phyloP scores from a whole-genome alignment of 129 eudicot species.

The Saposhnikovia divaricata region DNA sequence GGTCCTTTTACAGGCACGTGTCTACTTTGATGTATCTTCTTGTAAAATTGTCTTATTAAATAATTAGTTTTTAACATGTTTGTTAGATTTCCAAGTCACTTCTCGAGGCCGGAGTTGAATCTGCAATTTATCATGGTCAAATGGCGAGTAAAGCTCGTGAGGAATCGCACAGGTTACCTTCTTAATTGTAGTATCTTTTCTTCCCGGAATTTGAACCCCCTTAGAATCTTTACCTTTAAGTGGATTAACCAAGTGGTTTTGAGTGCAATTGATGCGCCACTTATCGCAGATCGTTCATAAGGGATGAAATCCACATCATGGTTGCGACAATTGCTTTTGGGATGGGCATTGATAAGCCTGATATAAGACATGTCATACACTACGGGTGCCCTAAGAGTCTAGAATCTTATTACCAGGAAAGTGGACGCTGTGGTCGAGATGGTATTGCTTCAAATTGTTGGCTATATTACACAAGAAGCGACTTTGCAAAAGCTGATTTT shows the following conservation, averaged over 20 bases:
- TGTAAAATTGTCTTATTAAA: not conserved
- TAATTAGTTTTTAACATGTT: slow-evolving; percentile 1
- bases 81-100: slow-evolving; percentile 48
- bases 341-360: slow-evolving; percentile 96
- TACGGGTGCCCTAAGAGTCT: slow-evolving; percentile 95
- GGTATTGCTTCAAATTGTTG: slow-evolving; percentile 75
- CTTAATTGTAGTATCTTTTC: not conserved
- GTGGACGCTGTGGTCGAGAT: slow-evolving; percentile 97
- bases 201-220: not conserved
- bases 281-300: slow-evolving; percentile 65
- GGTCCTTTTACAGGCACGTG: not conserved
- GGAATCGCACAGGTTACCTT: slow-evolving; percentile 66
- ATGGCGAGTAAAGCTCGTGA: slow-evolving; percentile 69
- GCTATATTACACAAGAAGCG: slow-evolving; percentile 71
- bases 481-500: slow-evolving; percentile 77
- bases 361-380: slow-evolving; percentile 77
- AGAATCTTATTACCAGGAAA: slow-evolving; percentile 97
- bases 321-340: slow-evolving; percentile 98
- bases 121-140: slow-evolving; percentile 91
- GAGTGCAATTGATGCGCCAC: slow-evolving; percentile 10
- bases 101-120: slow-evolving; percentile 45
- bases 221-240: not conserved
- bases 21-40: too few relatives aligned
- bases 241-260: slow-evolving; percentile 1
- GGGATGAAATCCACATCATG: slow-evolving; percentile 77